phyloP scores from a whole-genome alignment of 2,329 filamentous ascomycete genomes.

The Verticillium isaacii region DNA sequence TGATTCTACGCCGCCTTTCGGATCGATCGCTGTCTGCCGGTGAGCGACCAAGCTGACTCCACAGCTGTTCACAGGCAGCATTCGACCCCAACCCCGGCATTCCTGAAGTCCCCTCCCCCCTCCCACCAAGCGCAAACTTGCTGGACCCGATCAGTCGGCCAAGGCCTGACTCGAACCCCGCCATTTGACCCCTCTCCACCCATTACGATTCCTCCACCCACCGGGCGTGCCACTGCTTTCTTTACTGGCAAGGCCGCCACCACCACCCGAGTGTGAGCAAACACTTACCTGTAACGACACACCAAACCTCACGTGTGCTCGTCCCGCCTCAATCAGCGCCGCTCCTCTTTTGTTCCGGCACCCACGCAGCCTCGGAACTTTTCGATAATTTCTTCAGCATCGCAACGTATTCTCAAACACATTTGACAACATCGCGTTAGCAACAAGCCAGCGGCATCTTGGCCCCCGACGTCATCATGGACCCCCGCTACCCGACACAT shows the following conservation, averaged over 20 bases:
- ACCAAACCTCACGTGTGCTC: background rate
- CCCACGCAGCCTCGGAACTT: background rate
- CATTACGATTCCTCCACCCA: background rate
- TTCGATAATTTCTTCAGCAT: background rate
- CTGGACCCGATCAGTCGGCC: background rate
- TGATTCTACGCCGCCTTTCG: background rate
- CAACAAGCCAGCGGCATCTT: background rate
- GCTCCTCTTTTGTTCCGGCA: background rate
- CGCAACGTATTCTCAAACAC: background rate
- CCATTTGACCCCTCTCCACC: background rate
- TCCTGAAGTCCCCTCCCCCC: background rate
- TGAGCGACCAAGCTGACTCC: background rate
- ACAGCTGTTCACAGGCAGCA: background rate
- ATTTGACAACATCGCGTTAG: background rate
- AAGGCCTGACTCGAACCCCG: background rate
- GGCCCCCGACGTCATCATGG: slow-evolving; percentile 10
- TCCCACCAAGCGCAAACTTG: background rate
- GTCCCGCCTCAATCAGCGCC: background rate
- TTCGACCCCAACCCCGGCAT: background rate
- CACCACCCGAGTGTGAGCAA: background rate
- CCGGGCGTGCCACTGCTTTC: background rate
- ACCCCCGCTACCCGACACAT: slow-evolving; percentile 12
- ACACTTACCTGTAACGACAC: background rate
- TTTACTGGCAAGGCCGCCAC: background rate
- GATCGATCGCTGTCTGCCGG: background rate